Conservation (phyloP, 2,329 filamentous ascomycete genomes). For the Tolypocladium tundrense region DNA sequence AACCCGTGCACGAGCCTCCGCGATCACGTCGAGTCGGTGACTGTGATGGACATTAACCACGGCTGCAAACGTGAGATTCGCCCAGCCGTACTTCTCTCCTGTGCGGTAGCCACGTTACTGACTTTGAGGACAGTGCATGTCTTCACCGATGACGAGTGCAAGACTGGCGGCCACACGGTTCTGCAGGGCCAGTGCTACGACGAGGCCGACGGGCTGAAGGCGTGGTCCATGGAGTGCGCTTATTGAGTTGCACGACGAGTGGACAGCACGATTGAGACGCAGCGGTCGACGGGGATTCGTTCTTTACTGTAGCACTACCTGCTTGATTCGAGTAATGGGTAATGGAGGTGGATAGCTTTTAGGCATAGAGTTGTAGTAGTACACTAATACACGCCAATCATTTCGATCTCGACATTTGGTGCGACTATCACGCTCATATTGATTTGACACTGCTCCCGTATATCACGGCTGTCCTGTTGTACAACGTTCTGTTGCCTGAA, state of each 20-base stretch:
- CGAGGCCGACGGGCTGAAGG: neutral
- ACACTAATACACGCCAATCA: no score
- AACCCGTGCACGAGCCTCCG: slow-evolving; percentile 10
- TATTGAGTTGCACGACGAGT: neutral
- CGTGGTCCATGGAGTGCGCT: slow-evolving; percentile 6
- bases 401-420: no score
- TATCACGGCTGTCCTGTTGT: no score
- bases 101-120: neutral
- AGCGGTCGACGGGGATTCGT: no score
- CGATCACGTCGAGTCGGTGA: slow-evolving; percentile 7
- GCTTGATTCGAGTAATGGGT: no score
- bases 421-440: no score
- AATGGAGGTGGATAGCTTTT: no score
- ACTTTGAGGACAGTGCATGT: slow-evolving; percentile 6
- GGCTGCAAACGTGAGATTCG: slow-evolving; percentile 9
- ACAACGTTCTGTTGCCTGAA: no score
- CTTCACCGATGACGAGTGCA: slow-evolving; percentile 6
- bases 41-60: slow-evolving; percentile 5
- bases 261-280: neutral
- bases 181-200: neutral
- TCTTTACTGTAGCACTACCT: no score
- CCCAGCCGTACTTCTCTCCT: neutral
- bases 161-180: neutral
- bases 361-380: no score
- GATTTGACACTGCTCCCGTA: no score